A percentile compares a stretch with the other conserved stretches of the same genome.
phyloP scores from a whole-genome alignment of 371 early-diverging fungal genomes.

The Mucor circinelloides region DNA sequence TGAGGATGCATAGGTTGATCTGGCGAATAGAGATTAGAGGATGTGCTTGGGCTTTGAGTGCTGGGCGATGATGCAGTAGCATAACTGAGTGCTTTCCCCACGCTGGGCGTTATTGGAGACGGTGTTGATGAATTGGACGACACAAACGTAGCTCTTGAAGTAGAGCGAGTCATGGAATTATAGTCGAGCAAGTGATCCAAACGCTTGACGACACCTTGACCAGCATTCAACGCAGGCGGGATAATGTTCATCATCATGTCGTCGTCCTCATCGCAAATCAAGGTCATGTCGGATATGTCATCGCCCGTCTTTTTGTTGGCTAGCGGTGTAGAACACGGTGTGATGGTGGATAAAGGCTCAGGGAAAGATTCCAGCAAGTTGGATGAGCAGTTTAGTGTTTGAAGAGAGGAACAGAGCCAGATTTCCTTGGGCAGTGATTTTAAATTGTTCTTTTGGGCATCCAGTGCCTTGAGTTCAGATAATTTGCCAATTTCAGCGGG shows the following conservation, averaged over 20 bases:
- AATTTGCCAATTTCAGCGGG: constrained; percentile 42
- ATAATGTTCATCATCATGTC: constrained; percentile 9
- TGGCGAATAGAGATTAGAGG: not conserved
- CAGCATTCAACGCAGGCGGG: constrained; percentile 19
- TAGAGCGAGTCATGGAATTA: not conserved
- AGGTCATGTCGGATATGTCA: not conserved
- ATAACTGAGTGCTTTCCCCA: not conserved
- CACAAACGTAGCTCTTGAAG: not conserved
- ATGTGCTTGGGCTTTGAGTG: too few relatives aligned
- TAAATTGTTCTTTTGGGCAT: constrained; percentile 67
- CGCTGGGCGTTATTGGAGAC: not conserved
- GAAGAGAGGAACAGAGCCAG: constrained; percentile 80
- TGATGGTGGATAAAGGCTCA: constrained; percentile 22
- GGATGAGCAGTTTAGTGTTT: constrained; percentile 72
- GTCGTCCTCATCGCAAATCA: not conserved
- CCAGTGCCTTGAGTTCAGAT: constrained; percentile 35
- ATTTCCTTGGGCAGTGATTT: constrained; percentile 79
- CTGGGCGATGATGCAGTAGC: not conserved
- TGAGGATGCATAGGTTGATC: constrained; percentile 9
- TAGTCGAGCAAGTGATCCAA: constrained; percentile 16
- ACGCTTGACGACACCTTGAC: constrained; percentile 28
- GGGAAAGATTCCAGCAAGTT: constrained; percentile 67
- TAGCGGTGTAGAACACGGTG: not conserved
- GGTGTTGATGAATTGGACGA: not conserved
- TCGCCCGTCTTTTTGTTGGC: not conserved